Conservation (phyloP, 371 early-diverging fungal genomes). For the Mucor lusitanicus region DNA sequence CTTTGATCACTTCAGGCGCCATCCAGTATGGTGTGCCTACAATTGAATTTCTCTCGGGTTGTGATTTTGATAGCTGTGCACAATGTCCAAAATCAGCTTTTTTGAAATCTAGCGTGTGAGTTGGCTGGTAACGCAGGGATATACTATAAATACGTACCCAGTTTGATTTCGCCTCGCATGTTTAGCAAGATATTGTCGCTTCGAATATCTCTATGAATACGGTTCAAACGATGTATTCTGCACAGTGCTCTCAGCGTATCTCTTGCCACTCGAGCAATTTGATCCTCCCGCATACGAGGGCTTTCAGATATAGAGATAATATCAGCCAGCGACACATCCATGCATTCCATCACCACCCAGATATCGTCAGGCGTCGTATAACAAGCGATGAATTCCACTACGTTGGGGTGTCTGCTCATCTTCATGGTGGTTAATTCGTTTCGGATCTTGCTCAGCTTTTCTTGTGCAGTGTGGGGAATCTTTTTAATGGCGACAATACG, state of each 20-base stretch:
- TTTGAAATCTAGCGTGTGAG: conserved; percentile 34
- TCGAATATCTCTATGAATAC: conserved; percentile 95
- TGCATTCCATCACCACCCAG: conserved; percentile 78
- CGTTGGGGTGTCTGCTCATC: conserved; percentile 67
- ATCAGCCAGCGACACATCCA: conserved; percentile 82
- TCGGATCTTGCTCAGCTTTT: conserved; percentile 68
- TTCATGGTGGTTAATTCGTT: conserved; percentile 75
- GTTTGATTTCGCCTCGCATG: conserved; percentile 71
- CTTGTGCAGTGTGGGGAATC: conserved; percentile 60
- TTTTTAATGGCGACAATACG: conserved; percentile 73
- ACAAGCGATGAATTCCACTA: conserved; percentile 73
- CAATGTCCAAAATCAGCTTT: conserved; percentile 77
- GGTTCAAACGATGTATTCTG: conserved; percentile 86
- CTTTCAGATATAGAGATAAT: conserved; percentile 65
- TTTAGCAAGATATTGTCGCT: conserved; percentile 82
- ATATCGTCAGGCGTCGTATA: conserved; percentile 62
- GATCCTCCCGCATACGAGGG: conserved; percentile 53
- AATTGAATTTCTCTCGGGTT: conserved; percentile 68
- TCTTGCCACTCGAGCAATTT: conserved; percentile 69
- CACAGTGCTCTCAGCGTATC: conserved; percentile 88
- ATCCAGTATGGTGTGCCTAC: conserved; percentile 94
- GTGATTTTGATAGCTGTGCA: conserved; percentile 61
- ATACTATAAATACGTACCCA: conserved; percentile 36
- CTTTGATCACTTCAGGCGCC: conserved; percentile 94
- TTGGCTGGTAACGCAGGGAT: neutral